Percentiles rank a stretch among this genome's conserved stretches.
Conservation (phyloP, 2,329 filamentous ascomycete species). For the Aspergillus glaucus region DNA sequence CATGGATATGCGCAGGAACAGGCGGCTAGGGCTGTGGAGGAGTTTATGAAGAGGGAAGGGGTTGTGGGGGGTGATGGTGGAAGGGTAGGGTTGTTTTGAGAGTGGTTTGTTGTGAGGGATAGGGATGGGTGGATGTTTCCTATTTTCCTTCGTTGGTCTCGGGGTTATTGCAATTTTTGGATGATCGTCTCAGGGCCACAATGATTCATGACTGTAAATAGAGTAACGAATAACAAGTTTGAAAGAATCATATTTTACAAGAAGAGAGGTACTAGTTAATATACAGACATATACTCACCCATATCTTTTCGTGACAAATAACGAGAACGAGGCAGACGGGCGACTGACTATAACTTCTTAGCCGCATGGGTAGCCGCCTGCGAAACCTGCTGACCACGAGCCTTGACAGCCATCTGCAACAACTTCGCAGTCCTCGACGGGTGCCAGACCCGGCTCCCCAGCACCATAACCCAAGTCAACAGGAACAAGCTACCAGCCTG, state of each 20-base stretch:
- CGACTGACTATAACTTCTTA: neutral
- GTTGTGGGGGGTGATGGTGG: neutral
- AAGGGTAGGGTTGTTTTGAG: neutral
- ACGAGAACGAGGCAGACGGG: neutral
- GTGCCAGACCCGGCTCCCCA: conserved; percentile 71
- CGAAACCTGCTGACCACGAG: conserved; percentile 22
- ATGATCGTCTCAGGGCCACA: too few relatives aligned
- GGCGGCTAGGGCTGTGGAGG: neutral
- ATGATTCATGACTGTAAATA: too few relatives aligned
- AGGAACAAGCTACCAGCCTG: conserved; percentile 85
- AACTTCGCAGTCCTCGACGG: conserved; percentile 59
- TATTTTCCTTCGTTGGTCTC: neutral
- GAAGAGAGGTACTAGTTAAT: neutral
- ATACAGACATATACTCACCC: neutral
- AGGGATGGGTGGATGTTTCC: neutral
- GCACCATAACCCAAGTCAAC: conserved; percentile 71
- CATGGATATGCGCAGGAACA: neutral
- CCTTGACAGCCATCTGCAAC: conserved; percentile 44
- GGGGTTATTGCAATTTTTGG: too few relatives aligned
- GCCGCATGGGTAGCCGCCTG: conserved; percentile 8
- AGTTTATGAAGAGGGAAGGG: neutral
- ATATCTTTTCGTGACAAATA: neutral
- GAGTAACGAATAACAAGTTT: too few relatives aligned
- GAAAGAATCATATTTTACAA: neutral
- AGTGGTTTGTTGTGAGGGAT: neutral